These are phyloP conservation scores for Furcasterigmium sp. DNA, from an alignment of 2,329 filamentous ascomycete genomes.

Conservation along the genomic window DNA sequence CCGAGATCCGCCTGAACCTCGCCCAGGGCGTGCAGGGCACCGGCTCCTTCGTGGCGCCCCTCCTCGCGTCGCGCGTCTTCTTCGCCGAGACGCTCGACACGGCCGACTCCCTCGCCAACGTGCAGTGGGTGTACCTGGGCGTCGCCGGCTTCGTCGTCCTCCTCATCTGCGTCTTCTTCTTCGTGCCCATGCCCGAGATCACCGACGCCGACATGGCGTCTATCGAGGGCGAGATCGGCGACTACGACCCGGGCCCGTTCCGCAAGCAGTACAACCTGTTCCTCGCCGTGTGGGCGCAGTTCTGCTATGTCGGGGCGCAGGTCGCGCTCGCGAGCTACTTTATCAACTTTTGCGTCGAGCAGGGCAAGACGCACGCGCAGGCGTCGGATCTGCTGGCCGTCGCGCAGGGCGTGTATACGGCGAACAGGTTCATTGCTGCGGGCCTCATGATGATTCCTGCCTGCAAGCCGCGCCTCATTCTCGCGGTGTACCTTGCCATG, in stretches of 20 bases:
- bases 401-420: constrained; percentile 53
- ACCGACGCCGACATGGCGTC: constrained; percentile 58
- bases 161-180: constrained; percentile 53
- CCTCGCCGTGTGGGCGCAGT: constrained; percentile 55
- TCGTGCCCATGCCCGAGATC: constrained; percentile 44
- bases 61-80: constrained; percentile 56
- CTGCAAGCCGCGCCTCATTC: constrained; percentile 49
- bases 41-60: constrained; percentile 51
- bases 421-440: constrained; percentile 55
- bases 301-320: constrained; percentile 59
- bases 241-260: constrained; percentile 43
- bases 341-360: constrained; percentile 39
- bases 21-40: constrained; percentile 55
- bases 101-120: constrained; percentile 45
- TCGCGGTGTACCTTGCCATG: constrained; percentile 44
- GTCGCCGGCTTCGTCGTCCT: constrained; percentile 55
- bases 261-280: constrained; percentile 56
- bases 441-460: constrained; percentile 44
- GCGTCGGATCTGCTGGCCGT: constrained; percentile 48
- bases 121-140: constrained; percentile 61
- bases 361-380: constrained; percentile 6
- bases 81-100: constrained; percentile 49
- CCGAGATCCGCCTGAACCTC: constrained; percentile 53
- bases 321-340: constrained; percentile 49
- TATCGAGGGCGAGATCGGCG: constrained; percentile 38